phyloP scores from a whole-genome alignment of 306 rosid genomes.

The Rosa rugosa region DNA sequence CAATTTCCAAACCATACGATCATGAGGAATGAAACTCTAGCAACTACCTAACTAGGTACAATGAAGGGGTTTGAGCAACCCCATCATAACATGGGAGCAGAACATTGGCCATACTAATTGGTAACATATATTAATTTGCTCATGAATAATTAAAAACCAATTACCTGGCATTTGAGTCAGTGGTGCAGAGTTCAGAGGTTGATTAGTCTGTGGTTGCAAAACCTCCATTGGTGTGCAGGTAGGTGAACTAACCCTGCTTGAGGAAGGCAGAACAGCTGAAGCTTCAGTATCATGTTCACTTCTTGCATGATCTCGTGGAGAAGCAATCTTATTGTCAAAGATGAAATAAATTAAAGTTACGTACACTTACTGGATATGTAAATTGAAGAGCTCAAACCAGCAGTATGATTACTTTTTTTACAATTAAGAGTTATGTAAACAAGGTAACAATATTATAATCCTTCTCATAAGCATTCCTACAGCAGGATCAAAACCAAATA shows the following conservation, averaged over 20 bases:
- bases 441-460: background rate
- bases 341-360: background rate
- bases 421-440: background rate
- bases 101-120: background rate
- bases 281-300: background rate
- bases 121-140: background rate
- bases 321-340: background rate
- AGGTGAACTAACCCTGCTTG: background rate
- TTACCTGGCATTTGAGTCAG: background rate
- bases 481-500: background rate
- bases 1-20: background rate
- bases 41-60: background rate
- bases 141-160: background rate
- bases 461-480: background rate
- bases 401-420: background rate
- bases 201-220: background rate
- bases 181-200: background rate
- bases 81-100: background rate
- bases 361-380: background rate
- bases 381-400: background rate
- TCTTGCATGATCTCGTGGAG: background rate
- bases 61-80: background rate
- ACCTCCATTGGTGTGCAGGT: background rate
- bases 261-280: background rate
- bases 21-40: background rate